Percentiles rank a stretch among this genome's conserved stretches.
These are phyloP conservation scores for Immersiporthe knoxdaviesiana DNA, from an alignment of 2,329 filamentous ascomycete species.

Conservation along the genomic window DNA sequence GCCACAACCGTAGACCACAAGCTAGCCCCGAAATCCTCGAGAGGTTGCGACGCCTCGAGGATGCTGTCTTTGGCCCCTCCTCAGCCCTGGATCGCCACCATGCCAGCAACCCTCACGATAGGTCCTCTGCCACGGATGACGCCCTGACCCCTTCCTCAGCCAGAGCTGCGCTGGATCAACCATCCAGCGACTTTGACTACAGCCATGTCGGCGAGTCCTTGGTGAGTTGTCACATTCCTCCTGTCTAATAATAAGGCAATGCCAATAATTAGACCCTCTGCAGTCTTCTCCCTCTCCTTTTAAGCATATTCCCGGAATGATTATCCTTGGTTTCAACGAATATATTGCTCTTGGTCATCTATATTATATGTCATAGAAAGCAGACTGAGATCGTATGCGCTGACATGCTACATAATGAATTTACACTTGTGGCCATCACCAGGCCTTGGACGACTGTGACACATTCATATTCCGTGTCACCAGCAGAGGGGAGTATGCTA, in stretches of 20 bases:
- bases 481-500: background rate
- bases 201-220: background rate
- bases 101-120: background rate
- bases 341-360: background rate
- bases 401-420: background rate
- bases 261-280: no score
- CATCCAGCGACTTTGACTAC: conserved; percentile 25
- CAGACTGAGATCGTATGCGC: no score
- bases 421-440: background rate
- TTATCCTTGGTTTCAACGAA: background rate
- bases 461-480: conserved; percentile 22
- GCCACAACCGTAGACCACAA: background rate
- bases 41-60: conserved; percentile 35
- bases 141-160: background rate
- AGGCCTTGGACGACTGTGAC: conserved; percentile 19
- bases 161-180: background rate
- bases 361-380: no score
- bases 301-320: background rate
- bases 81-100: background rate
- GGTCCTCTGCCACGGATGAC: background rate
- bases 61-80: conserved; percentile 34
- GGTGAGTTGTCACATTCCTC: conserved; percentile 10
- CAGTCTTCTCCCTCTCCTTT: background rate
- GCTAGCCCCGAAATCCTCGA: conserved; percentile 31
- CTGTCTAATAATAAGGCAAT: no score